A percentile compares a stretch with the other conserved stretches of the same genome.
Evolutionary conservation across 2,329 filamentous ascomycete species (phyloP).

Genomic region (Cladophialophora yegresii): DNA sequence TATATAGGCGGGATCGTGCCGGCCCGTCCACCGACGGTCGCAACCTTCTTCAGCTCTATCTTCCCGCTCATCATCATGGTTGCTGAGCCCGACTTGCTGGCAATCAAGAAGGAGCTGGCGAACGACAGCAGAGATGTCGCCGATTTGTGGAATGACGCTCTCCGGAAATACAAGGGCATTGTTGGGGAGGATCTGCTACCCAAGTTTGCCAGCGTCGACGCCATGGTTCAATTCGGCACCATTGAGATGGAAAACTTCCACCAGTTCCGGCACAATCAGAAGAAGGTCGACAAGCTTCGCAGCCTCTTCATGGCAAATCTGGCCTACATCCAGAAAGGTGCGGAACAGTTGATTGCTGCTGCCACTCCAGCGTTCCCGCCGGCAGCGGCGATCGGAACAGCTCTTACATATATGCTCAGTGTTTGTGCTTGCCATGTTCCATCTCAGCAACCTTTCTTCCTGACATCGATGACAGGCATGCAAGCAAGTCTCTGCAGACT

Average conservation of each 20-base stretch:
- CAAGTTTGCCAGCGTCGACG: constrained; percentile 10
- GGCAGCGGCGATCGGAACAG: constrained; percentile 21
- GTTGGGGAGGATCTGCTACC: constrained; percentile 9
- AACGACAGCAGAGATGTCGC: constrained; percentile 19
- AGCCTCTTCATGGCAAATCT: constrained; percentile 18
- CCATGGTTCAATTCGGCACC: constrained; percentile 17
- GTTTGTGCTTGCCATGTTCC: constrained; percentile 2
- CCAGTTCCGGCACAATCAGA: constrained; percentile 20
- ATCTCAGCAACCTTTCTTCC: neutral
- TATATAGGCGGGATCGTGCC: neutral
- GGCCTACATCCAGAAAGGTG: constrained; percentile 17
- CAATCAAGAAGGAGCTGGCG: constrained; percentile 5
- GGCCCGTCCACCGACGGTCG: neutral
- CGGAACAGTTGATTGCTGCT: constrained; percentile 18
- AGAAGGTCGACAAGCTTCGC: constrained; percentile 23
- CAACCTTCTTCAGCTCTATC: neutral
- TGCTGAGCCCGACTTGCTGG: neutral
- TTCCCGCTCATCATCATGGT: constrained; percentile 3
- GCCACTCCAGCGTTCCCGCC: constrained; percentile 21
- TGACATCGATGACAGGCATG: constrained; percentile 12
- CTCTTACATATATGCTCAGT: constrained; percentile 21
- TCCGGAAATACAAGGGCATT: constrained; percentile 21
- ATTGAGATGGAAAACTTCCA: constrained; percentile 17
- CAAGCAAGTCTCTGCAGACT: constrained; percentile 21
- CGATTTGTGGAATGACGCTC: constrained; percentile 18